Base-by-base conservation (phyloP, 257 asterid species). In the Verbascum thapsus region DNA sequence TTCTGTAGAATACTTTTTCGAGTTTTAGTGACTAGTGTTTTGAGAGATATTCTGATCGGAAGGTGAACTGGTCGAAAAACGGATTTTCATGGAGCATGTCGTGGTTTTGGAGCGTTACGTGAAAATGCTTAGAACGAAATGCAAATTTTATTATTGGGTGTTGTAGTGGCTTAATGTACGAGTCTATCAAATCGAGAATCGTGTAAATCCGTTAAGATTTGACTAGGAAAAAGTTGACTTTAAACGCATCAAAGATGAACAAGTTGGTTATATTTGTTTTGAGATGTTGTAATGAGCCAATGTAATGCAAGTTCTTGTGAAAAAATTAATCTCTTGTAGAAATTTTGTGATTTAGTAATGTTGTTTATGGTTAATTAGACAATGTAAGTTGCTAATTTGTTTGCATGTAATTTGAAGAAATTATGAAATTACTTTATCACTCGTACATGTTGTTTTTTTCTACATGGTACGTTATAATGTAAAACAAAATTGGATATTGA, bases 161-260 rank as follows among this genome's bases (percentile, higher is more conserved):
- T 26, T 61, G 52, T 57, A 57, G 53, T 64, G 68, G 71, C 30
- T 69, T 64, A 81, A 66, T 19, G 0, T 41, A 47, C 60, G 83
- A 72, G 47, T 35, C 10, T 13, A 6, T 59, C 32, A 83, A 74
- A 76, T 12, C 73, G 19, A 77, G 61, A 90, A 83, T 76, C 38
- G n/a, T 8, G 42, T 5, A 43, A 87, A 75, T 73, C 72, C 18
- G 60, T 69, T 23, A 2, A 10, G 70, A 58, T 81, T 81, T 80
- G 71, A n/a, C 18, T 19, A 2, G 67, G 10, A 4, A 78, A 70
- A 42, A 44, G 7, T 54, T 50, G 42, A 23, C 67, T 72, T 59
- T 54, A 81, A 72, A 8, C 49, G 58, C 13, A 37, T n/a, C 11
- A 52, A 90, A 79, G 89, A 81, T 83, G 96, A 85, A 90, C 92